A percentile compares a stretch with the other conserved stretches of the same genome.
Evolutionary conservation across 108 stramenopile species (phyloP).

Genomic region (Heterococcus sp.): DNA sequence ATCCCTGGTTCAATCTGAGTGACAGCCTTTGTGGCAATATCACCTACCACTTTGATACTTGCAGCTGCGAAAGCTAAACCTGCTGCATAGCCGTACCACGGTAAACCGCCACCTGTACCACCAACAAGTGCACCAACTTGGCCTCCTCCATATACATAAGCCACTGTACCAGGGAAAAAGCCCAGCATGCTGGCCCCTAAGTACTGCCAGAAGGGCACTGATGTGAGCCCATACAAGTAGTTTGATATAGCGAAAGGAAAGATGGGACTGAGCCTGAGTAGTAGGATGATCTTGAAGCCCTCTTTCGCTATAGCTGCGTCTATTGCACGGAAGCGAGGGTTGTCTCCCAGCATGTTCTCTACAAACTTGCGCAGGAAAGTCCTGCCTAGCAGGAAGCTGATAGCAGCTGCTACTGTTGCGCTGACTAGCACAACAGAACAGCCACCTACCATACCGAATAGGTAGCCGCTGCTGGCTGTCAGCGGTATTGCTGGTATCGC

Average conservation of each 20-base stretch:
- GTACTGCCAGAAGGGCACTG: slow-evolving; percentile 52
- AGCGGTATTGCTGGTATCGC: slow-evolving; percentile 70
- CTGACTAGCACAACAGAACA: slow-evolving; percentile 68
- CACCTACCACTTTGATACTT: slow-evolving; percentile 24
- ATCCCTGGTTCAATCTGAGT: slow-evolving; percentile 22
- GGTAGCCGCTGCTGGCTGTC: slow-evolving; percentile 76
- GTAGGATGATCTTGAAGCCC: slow-evolving; percentile 81
- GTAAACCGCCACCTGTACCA: slow-evolving; percentile 15
- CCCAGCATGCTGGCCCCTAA: slow-evolving; percentile 24
- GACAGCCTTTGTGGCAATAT: slow-evolving; percentile 25
- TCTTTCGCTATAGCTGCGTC: slow-evolving; percentile 75
- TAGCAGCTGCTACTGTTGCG: slow-evolving; percentile 67
- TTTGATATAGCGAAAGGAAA: slow-evolving; percentile 85
- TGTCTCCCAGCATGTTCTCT: slow-evolving; percentile 17
- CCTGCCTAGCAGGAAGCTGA: slow-evolving; percentile 72
- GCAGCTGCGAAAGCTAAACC: background rate
- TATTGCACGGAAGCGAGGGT: slow-evolving; percentile 68
- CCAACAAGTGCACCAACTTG: background rate
- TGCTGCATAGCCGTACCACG: slow-evolving; percentile 26
- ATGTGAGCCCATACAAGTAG: slow-evolving; percentile 79
- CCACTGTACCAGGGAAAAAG: slow-evolving; percentile 35
- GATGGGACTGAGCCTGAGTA: slow-evolving; percentile 74
- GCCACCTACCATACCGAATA: slow-evolving; percentile 74
- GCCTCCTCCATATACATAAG: slow-evolving; percentile 34
- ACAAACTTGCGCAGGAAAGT: slow-evolving; percentile 52